Percentiles rank a stretch among this genome's conserved stretches.
These are phyloP conservation scores for Barnettozyma sp. DNA, from an alignment of 805 yeast species.

Conservation along the genomic window DNA sequence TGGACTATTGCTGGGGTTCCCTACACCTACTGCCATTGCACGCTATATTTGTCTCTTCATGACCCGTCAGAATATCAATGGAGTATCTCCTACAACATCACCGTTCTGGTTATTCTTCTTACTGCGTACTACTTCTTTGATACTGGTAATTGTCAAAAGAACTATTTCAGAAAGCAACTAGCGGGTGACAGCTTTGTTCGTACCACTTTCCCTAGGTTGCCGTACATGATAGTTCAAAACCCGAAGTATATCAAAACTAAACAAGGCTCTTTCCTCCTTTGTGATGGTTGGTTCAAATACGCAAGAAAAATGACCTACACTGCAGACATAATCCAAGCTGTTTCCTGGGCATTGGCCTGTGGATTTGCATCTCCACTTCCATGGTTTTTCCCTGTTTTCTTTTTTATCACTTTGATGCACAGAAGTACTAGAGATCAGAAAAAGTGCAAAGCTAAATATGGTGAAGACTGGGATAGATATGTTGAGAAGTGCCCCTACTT, in stretches of 20 bases:
- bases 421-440: constrained; percentile 83
- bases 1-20: constrained; percentile 99
- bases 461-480: constrained; percentile 89
- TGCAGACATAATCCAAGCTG: constrained; percentile 83
- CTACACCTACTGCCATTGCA: constrained; percentile 93
- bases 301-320: constrained; percentile 95
- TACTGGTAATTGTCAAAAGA: constrained; percentile 92
- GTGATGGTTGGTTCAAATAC: constrained; percentile 91
- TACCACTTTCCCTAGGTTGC: constrained; percentile 90
- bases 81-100: constrained; percentile 53
- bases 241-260: constrained; percentile 82
- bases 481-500: constrained; percentile 82
- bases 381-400: constrained; percentile 93
- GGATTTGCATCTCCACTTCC: constrained; percentile 87
- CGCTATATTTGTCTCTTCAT: constrained; percentile 75
- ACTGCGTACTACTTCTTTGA: constrained; percentile 88
- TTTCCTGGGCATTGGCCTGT: constrained; percentile 88
- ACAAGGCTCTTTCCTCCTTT: constrained; percentile 75
- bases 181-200: constrained; percentile 74
- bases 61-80: constrained; percentile 77
- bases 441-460: constrained; percentile 83
- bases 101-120: constrained; percentile 50
- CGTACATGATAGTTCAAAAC: constrained; percentile 71
- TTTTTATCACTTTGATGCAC: constrained; percentile 79
- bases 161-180: constrained; percentile 75